Base-by-base conservation (phyloP, 306 rosid genomes). In the Abrus pulchellus region DNA sequence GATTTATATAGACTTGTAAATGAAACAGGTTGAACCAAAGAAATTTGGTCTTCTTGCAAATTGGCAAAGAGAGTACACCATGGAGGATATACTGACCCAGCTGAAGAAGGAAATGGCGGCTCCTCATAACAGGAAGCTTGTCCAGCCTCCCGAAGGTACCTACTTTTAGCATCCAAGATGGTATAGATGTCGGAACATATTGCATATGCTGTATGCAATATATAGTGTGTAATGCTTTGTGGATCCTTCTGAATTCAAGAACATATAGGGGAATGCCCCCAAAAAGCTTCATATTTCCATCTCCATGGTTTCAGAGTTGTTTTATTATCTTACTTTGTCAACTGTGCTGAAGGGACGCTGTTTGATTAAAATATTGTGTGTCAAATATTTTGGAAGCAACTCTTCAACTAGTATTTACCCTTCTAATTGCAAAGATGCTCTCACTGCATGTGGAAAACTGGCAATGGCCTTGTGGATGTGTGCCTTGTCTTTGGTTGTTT, bases 21-120 rank as follows among this genome's bases (percentile, higher is more conserved):
- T 83, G 88, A 40, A 63, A 85, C 92, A 96, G 99, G 97, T 96
- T 77, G 99, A 96, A 61, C 79, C 97, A 3, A 96, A 96, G 89
- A 96, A 96, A 83, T 96, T 96, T 69, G 97, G 93, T 48, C 93
- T 88, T 60, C 98, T 96, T 75, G 93, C 94, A 54, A 96, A 93
- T 74, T 96, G 99, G 99, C 97, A 93, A 85, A 83, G 99, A 60
- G 99, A 96, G 86, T 93, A 96, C 91, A 89, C 93, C 56, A 96
- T 96, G 99, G 99, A 96, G 90, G 98, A 92, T 79, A 92, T 96
- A 61, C 97, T 96, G 83, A 93, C 98, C 41, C 98, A 96, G 90
- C 92, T 96, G 97, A 96, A 96, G 86, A 96, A 93, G 92, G 99
- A 96, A 86, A 96, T 96, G 99, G 93, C 97, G 0, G 88, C 97